Percentiles rank a stretch among this genome's conserved stretches.
Conservation (phyloP, 2,329 filamentous ascomycete genomes). For the Tolypocladium capitatum region DNA sequence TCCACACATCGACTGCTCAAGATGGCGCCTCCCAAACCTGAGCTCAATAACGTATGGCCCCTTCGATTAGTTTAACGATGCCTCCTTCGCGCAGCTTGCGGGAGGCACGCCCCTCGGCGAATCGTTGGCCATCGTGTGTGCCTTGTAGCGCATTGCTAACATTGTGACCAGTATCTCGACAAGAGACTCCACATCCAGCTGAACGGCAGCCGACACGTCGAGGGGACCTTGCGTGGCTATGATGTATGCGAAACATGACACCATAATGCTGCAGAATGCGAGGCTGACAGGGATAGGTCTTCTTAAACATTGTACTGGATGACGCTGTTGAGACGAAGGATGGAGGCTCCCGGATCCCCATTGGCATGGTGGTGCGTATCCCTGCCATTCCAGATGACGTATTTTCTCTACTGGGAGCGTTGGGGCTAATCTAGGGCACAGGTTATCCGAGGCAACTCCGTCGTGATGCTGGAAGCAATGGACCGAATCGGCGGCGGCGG, state of each 20-base stretch:
- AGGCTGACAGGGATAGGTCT: constrained; percentile 50
- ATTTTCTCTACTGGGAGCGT: neutral
- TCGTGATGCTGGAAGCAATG: constrained; percentile 89
- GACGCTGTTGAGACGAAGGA: constrained; percentile 92
- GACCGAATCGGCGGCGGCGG: constrained; percentile 42
- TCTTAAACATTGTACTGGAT: constrained; percentile 95
- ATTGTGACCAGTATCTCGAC: constrained; percentile 71
- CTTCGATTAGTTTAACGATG: neutral
- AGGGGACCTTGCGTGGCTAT: constrained; percentile 86
- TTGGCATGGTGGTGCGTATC: constrained; percentile 78
- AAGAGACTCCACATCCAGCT: constrained; percentile 96
- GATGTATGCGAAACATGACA: constrained; percentile 50
- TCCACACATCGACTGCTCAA: constrained; percentile 26
- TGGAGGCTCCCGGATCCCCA: constrained; percentile 74
- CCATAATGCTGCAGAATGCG: neutral
- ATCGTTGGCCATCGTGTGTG: neutral
- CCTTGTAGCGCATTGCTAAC: constrained; percentile 9
- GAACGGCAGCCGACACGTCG: constrained; percentile 94
- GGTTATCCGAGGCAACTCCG: constrained; percentile 95
- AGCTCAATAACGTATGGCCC: constrained; percentile 78
- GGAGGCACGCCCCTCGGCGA: neutral
- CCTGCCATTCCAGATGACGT: neutral
- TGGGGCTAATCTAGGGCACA: constrained; percentile 17
- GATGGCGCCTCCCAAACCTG: constrained; percentile 98
- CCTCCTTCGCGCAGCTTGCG: neutral